phyloP scores from a whole-genome alignment of 1,284 basidiomycete genomes.

The Polyporus tsugae region DNA sequence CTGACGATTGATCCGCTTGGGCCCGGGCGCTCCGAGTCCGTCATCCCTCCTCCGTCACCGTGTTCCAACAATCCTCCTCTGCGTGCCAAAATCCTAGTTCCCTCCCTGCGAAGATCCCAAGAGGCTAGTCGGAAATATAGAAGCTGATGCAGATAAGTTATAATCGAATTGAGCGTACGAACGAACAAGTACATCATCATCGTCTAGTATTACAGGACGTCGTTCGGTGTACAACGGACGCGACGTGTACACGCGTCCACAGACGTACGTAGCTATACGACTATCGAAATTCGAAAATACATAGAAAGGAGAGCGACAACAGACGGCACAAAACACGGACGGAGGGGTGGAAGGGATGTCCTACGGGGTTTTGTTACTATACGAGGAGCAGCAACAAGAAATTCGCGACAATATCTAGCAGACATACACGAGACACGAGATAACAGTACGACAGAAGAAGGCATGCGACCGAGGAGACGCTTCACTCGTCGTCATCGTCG shows the following conservation, averaged over 20 bases:
- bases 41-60: too few relatives aligned
- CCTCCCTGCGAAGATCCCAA: neutral
- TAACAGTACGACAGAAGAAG: constrained; percentile 17
- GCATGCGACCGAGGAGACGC: constrained; percentile 19
- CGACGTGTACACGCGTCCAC: constrained; percentile 30
- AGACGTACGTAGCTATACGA: constrained; percentile 35
- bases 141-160: constrained; percentile 29
- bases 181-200: constrained; percentile 37
- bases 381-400: constrained; percentile 29
- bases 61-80: too few relatives aligned
- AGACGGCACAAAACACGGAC: constrained; percentile 8
- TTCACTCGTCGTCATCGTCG: constrained; percentile 64
- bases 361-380: constrained; percentile 34
- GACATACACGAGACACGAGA: constrained; percentile 25
- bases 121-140: neutral
- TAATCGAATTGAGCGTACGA: constrained; percentile 29
- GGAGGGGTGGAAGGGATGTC: constrained; percentile 17
- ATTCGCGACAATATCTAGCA: constrained; percentile 28
- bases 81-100: neutral
- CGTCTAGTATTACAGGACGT: constrained; percentile 42
- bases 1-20: constrained; percentile 9
- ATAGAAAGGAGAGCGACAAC: constrained; percentile 19
- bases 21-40: constrained; percentile 8
- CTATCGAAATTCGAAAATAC: constrained; percentile 32
- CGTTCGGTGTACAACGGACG: constrained; percentile 39